Conservation (phyloP, 2,329 filamentous ascomycete species). For the Talaromyces sp. region DNA sequence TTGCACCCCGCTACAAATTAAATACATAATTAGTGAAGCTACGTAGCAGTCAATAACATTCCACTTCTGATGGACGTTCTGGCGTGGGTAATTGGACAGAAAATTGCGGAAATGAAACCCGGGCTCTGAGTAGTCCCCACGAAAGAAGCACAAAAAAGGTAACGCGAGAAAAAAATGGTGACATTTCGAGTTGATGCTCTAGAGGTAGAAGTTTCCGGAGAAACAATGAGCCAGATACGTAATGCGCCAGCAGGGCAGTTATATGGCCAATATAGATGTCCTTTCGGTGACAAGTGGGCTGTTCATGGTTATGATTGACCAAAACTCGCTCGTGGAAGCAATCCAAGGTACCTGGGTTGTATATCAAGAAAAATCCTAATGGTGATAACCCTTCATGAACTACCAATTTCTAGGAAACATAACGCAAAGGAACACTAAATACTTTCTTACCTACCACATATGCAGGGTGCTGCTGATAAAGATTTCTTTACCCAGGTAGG, state of each 20-base stretch:
- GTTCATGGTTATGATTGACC: not conserved
- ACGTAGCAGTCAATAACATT: not conserved
- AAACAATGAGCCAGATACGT: not conserved
- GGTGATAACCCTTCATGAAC: not conserved
- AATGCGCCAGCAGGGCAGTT: not conserved
- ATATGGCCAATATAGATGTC: not conserved
- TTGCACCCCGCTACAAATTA: not conserved
- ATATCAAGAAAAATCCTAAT: not conserved
- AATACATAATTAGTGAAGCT: not conserved
- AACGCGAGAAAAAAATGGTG: not conserved
- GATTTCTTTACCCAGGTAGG: not conserved
- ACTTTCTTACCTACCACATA: not conserved
- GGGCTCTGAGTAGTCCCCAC: not conserved
- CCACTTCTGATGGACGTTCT: not conserved
- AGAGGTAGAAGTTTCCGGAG: not conserved
- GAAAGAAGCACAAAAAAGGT: not conserved
- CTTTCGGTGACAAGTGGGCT: not conserved
- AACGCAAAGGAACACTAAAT: not conserved
- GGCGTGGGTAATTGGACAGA: not conserved
- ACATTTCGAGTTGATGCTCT: not conserved
- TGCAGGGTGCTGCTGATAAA: not conserved
- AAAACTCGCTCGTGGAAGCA: not conserved
- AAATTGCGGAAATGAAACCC: not conserved
- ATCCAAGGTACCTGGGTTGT: not conserved
- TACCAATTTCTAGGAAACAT: not conserved